Base-by-base conservation (phyloP, 805 yeast species). In the Starmerella bacillaris region DNA sequence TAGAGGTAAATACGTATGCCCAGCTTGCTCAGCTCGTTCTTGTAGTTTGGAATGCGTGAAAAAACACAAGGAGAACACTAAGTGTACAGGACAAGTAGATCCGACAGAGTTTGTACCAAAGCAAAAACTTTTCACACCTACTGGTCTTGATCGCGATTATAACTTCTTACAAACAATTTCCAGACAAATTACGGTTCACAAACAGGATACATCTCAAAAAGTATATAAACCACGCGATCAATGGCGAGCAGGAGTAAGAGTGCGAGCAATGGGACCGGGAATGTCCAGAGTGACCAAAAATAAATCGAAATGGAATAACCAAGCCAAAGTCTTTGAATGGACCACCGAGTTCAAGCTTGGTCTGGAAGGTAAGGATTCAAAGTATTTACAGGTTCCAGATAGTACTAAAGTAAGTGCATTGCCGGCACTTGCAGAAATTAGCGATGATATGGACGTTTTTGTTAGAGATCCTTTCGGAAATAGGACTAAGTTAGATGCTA, bases 41-140 rank as follows among this genome's bases (percentile, higher is more conserved):
- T 84, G 95, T 51, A 70, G 78, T 0, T 50, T 78, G 5, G 62
- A 48, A 6, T 84, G 94, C 57, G 78, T 77, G 19, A 70, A 68
- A 40, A 51, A 63, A 17, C 95, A 84, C 50, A 82, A 82, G 53
- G 47, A 44, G 4, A 66, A 67, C 34, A 57, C 67, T 6, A 61
- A 62, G 16, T 84, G 95, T 51, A 58, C 70, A 3, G 94, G 94
- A 0, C 43, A 48, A 15, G 64, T 71, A 22, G 80, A 77, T 48
- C 68, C 68, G 11, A 62, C 80, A 2, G 57, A 58, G 31, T 80
- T 71, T 49, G 57, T 78, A 1, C 47, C 70, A 1, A 61, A 67
- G 34, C 53, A 54, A 3, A 63, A 63, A 2, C 54, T 82, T 17
- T 39, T 72, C 24, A 53, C 51, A 17, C 54, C 60, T 24, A 31